Evolutionary conservation across 441 rosid species (phyloP), one percentile per base, ranked within the genome.

Genomic region (Bruguiera hainesii): DNA sequence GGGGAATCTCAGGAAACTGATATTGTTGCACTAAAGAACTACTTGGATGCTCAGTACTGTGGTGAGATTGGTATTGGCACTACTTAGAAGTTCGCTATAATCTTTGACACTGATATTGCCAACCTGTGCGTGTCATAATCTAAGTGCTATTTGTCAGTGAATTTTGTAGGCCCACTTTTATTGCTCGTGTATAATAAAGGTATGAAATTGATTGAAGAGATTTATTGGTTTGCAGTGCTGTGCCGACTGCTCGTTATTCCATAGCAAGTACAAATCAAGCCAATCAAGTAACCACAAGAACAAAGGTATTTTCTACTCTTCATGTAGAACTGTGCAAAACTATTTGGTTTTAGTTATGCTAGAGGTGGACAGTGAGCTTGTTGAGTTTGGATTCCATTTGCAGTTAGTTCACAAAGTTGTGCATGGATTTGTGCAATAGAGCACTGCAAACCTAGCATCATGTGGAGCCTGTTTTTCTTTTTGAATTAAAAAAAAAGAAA

Each of bases 61-160:
- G 96, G 96, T 56, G 93, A 87, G 79, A 84, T 91, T 70, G 85
- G 84, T 49, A 63, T 89, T 31, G 96, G 97, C 25, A 83, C 85
- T 46, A 96, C 96, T 48, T 76, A 91, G 70, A 89, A 83, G 50
- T 89, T 91, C 66, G 82, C 26, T 26, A 1, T 26, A 26, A 83
- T 91, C 33, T 91, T 91, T 66, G 97, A 91, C 79, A 91, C 97
- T 4, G 91, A 93, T 55, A 89, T 91, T 75, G 84, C 97, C 67
- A 89, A 91, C 73, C 73, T 89, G 74, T 89, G 93, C 93, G 90
- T 89, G 60, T 93, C 97, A 10, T 91, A 93, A 13, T 76, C 87
- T 9, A 87, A 91, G 71, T 91, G 93, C 73, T 81, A 76, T 65
- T 76, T 86, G 46, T 91, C 91, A 8, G 93, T 89, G 69, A 82